phyloP scores from a whole-genome alignment of 176 grass and related monocot genomes.

The Oryza longistaminata region DNA sequence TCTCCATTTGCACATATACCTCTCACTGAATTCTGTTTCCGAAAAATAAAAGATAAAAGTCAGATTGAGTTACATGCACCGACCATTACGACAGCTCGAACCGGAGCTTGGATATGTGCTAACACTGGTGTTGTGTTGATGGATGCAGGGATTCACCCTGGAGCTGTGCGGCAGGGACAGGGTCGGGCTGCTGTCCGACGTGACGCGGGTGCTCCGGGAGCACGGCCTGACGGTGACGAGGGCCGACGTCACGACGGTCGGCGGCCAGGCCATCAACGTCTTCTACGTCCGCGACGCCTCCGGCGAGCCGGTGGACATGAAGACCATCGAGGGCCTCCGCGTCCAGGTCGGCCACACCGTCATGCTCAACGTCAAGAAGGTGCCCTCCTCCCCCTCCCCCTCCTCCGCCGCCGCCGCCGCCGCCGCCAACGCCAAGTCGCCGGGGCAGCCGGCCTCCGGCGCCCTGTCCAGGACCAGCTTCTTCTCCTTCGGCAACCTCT shows the following conservation, averaged over 20 bases:
- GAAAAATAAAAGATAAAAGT: background rate
- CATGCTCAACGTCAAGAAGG: slow-evolving; percentile 89
- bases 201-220: slow-evolving; percentile 73
- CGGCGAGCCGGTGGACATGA: slow-evolving; percentile 75
- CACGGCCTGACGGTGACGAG: slow-evolving; percentile 66
- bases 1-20: background rate
- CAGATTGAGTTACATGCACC: background rate
- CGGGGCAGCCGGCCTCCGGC: slow-evolving; percentile 1
- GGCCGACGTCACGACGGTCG: slow-evolving; percentile 70
- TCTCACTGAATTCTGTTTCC: background rate
- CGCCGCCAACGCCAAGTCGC: slow-evolving; percentile 33
- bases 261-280: slow-evolving; percentile 65
- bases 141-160: slow-evolving; percentile 75
- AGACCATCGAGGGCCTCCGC: slow-evolving; percentile 75
- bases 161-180: slow-evolving; percentile 88
- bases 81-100: background rate
- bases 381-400: slow-evolving; percentile 11
- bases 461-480: slow-evolving; percentile 46
- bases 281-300: slow-evolving; percentile 75
- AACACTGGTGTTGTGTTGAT: background rate
- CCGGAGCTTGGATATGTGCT: too few relatives aligned
- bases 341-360: slow-evolving; percentile 72
- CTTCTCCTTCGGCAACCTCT: slow-evolving; percentile 88
- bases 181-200: slow-evolving; percentile 80
- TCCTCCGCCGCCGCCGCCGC: background rate